Percentiles rank a stretch among this genome's conserved stretches.
phyloP scores from a whole-genome alignment of 352 stramenopile genomes.

The Phytophthora hybrid region DNA sequence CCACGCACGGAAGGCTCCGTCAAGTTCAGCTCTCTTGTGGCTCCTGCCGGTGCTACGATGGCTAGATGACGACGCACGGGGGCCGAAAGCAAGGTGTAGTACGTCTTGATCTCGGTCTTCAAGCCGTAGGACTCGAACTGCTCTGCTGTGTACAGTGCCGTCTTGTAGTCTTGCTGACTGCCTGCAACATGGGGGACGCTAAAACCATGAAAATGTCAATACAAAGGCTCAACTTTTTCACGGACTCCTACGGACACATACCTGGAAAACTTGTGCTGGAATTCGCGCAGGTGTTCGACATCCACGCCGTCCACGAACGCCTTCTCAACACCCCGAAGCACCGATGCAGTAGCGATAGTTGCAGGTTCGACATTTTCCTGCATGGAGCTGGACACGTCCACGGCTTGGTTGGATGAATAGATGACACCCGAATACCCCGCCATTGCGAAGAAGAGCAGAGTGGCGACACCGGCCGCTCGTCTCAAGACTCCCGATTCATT shows the following conservation, averaged over 20 bases:
- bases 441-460: constrained; percentile 23
- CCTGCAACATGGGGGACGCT: constrained; percentile 45
- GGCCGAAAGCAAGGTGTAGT: constrained; percentile 71
- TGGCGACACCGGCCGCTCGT: constrained; percentile 13
- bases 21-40: constrained; percentile 47
- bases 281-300: constrained; percentile 35
- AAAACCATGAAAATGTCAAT: neutral
- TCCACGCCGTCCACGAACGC: constrained; percentile 35
- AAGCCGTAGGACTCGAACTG: constrained; percentile 59
- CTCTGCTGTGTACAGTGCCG: constrained; percentile 53
- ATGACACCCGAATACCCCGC: constrained; percentile 14
- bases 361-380: neutral
- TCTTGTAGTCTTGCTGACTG: constrained; percentile 47
- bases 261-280: constrained; percentile 53
- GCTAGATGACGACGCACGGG: constrained; percentile 49
- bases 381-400: constrained; percentile 13
- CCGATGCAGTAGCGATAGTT: neutral
- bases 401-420: neutral
- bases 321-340: constrained; percentile 16
- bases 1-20: constrained; percentile 60
- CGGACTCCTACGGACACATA: neutral
- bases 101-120: constrained; percentile 60
- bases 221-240: neutral
- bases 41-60: constrained; percentile 44
- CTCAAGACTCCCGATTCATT: constrained; percentile 1